Evolutionary conservation across 1,284 basidiomycete species (phyloP), one percentile per base, ranked within the genome.

Genomic region (Tilletia indica): DNA sequence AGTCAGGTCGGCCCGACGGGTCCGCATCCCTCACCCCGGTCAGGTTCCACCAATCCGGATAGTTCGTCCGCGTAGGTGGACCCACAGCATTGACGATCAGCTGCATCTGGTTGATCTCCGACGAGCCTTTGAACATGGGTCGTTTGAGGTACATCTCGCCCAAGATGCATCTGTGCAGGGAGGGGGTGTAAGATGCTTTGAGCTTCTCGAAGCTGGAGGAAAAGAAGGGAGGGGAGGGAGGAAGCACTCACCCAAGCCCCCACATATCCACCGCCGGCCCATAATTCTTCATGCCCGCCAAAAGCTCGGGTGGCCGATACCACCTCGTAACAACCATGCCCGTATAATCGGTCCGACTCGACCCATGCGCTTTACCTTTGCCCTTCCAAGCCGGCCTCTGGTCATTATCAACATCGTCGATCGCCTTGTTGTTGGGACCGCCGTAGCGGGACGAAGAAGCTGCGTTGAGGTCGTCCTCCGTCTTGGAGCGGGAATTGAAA

Each of bases 241-340:
- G 12, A 14, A 42, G 58, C 31, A 87, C 90, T 78, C 82, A 94
- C 88, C 95, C 96, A 68, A 98, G 90, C n/a, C 95, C 94, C 97
- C 96, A 99, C 83, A 99, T 91, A 85, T 99, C 96, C 68, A 99
- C 91, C 75, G 94, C 93, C 0, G 93, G 92, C 3, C 93, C 93
- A 82, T 99, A 99, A 76, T 92, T 78, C 67, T 90, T 88, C 47
- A 93, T 91, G 54, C 96, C 95, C 4, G 98, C 88, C 19, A 99
- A 87, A 1, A 99, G 87, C 86, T 99, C 96, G 0, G 97, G 96
- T 4, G 97, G 95, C 39, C 97, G 90, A 83, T 99, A 99, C 96
- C 97, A 99, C 58, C 95, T 87, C 9, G 96, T 99, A n/a, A 99
- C 96, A 36, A 99, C 97, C 85, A 94, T 97, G 80, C 96, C 96